Base-by-base conservation (phyloP, 176 grass and related monocot species). In the Rhynchospora pubera region DNA sequence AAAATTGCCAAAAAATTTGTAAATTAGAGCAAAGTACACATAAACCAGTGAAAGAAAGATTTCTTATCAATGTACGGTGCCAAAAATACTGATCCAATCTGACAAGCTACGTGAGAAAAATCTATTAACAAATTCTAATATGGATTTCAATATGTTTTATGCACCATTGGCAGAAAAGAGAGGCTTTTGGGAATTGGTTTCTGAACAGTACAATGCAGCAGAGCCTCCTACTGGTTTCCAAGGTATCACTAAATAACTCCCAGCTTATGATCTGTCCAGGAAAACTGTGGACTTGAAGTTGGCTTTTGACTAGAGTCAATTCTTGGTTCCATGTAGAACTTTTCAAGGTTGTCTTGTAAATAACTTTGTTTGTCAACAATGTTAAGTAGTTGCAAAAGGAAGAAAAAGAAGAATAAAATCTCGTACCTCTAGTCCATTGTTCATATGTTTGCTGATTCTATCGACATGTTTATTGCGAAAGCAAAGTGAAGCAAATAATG, bases 161-260 rank as follows among this genome's bases (percentile, higher is more conserved):
- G 69, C 65, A 84, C 18, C 1, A 22, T 79, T 81, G 70, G 51
- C 85, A 92, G 93, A 85, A 30, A 92, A 84, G 83, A 94, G 68
- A 44, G 85, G 75, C 18, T 95, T 98, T 71, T 98, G 92, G 92
- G 90, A 89, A 75, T 77, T 81, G 16, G 82, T 91, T 12, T 75
- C 83, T 1, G 85, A 89, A 18, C 88, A 93, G 82, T 95, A 98
- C 67, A 83, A 95, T 89, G 90, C 91, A 82, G 87, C 85, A 82
- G 92, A 93, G n/a, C 92, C 90, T 22, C 92, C 89, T 65, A 88
- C 89, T 75, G 96, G 96, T 5, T 98, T 95, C 80, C 95, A 98
- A 95, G 95, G 92, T 94, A 43, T 15, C 11, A 81, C 7, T 14
- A 9, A 9, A 46, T 24, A 63, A 52, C 51, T 79, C 82, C 21